Evolutionary conservation across 2,329 filamentous ascomycete species (phyloP), one percentile per base, ranked within the genome.

Genomic region (Chaetomiaceae sp.): DNA sequence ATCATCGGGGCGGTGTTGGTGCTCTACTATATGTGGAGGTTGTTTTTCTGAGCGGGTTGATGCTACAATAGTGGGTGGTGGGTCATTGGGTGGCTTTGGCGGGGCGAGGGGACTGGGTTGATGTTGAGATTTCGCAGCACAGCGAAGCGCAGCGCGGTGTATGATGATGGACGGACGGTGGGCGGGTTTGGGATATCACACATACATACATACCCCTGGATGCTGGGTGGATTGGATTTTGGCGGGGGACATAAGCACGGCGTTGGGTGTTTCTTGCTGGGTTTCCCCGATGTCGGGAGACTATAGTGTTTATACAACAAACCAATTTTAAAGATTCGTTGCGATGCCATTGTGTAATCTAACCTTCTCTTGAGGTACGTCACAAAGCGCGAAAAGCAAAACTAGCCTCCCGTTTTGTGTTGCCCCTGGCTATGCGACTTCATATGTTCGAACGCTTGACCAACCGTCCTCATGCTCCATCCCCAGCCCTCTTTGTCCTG

Each of bases 1-100:
- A 78, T 95, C 21, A 79, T 92, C 38, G 90, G 73, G 6, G 71
- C 75, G 8, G 84, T 95, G 42, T 63, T 97, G 48, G 70, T 90
- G 52, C 66, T 96, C 34, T 97, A 89, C 71, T 90, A 90, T 66
- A 72, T 86, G 11, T 73, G 79, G 61, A 81, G 81, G 60, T 76
- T 85, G 69, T 73, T 89, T 50, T 80, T 88, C 55, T 82, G 29
- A 20, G 14, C n/a, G 18, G 18, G 37, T 18, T 6, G 16, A 10
- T 20, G 37, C 2, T 25, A 23, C 21, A 21, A 18, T 38, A 38
- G 18, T n/a, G 7, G n/a, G 34, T 6, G 16, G 8, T n/a, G 8
- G 13, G 16, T 8, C 34, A 10, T 37, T 2, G 34, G 34, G 10
- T 18, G 13, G 34, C 34, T 10, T n/a, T 37, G 34, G 34, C 11